Conservation (phyloP, 176 grass and related monocot genomes). For the Oryza rufipogon region DNA sequence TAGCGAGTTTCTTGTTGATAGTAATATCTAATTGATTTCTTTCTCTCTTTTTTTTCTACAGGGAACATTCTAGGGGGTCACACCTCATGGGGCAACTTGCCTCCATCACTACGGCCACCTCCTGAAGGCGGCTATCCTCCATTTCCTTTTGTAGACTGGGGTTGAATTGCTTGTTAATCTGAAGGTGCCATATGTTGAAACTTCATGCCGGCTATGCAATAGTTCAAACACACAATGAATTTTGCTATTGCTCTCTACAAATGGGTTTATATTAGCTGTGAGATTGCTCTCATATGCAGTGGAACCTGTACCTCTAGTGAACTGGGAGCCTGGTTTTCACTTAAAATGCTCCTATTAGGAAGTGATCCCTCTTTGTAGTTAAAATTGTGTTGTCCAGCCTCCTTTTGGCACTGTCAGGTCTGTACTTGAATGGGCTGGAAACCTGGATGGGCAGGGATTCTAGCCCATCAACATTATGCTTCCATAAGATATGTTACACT, state of each 20-base stretch:
- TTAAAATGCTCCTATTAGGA: neutral
- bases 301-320: neutral
- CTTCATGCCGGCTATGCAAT: neutral
- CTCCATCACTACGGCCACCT: constrained; percentile 78
- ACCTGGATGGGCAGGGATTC: neutral
- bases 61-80: constrained; percentile 46
- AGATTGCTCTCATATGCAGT: constrained; percentile 7
- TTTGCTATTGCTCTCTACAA: neutral
- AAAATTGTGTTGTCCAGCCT: neutral
- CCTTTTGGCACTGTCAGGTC: neutral
- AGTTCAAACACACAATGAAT: neutral
- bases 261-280: neutral
- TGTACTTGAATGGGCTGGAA: neutral
- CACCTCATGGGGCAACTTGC: constrained; percentile 75
- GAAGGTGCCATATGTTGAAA: neutral
- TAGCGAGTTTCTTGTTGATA: neutral
- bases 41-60: constrained; percentile 24
- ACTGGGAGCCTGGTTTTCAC: neutral
- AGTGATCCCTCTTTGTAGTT: neutral
- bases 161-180: constrained; percentile 41
- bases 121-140: constrained; percentile 67
- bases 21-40: neutral
- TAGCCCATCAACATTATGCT: neutral
- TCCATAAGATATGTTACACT: neutral
- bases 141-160: constrained; percentile 73